Conservation (phyloP, 345 rosid genomes). For the Turritis glabra region DNA sequence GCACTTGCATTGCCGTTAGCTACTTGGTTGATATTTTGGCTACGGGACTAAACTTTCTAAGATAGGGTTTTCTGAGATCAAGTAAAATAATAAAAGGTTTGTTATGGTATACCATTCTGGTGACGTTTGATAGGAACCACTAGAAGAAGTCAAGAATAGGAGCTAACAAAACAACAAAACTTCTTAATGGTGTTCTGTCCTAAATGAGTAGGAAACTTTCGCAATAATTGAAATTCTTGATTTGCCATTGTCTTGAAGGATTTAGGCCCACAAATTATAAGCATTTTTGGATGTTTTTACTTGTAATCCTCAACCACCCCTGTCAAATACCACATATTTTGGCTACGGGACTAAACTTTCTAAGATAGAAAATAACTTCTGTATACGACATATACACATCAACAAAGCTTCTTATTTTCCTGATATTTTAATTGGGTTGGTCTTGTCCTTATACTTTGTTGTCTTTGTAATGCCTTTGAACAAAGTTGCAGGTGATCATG, state of each 20-base stretch:
- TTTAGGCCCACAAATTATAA: constrained; percentile 38
- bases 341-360: too few species aligned
- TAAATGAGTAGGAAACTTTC: background rate
- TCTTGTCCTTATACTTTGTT: background rate
- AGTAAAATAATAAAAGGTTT: background rate
- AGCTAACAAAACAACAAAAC: constrained; percentile 15
- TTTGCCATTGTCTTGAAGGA: constrained; percentile 8
- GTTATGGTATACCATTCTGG: constrained; percentile 15
- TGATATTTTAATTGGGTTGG: constrained; percentile 1
- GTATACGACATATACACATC: constrained; percentile 6
- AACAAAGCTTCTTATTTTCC: background rate
- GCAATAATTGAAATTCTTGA: constrained; percentile 30
- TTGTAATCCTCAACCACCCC: constrained; percentile 28
- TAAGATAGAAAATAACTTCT: too few species aligned
- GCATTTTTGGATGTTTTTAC: constrained; percentile 32
- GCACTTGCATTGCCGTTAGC: constrained; percentile 35
- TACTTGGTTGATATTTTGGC: constrained; percentile 8
- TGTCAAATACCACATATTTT: constrained; percentile 40
- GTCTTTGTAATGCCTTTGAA: constrained; percentile 1
- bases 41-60: background rate
- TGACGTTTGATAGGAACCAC: constrained; percentile 15
- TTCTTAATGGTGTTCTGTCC: background rate
- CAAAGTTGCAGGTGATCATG: constrained; percentile 11
- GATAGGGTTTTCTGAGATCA: background rate
- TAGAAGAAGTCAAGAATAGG: constrained; percentile 17